Evolutionary conservation across 169 alveolate genomes (phyloP).

Genomic region (Eimeria falciformis): DNA sequence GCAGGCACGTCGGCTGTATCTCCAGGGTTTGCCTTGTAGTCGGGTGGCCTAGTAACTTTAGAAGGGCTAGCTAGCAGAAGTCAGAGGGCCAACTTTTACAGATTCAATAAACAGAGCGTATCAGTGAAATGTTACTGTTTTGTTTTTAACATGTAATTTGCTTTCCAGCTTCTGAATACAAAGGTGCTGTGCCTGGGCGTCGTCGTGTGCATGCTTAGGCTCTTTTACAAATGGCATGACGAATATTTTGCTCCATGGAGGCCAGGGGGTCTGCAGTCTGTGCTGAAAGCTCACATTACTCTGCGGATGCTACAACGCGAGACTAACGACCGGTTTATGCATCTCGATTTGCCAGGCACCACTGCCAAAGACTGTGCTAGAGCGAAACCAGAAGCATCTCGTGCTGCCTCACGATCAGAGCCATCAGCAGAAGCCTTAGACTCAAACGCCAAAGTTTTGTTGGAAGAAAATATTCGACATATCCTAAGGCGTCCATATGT

Average conservation of each 20-base stretch:
- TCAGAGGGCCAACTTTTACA: no score
- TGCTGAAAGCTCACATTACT: constrained; percentile 56
- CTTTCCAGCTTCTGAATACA: background rate
- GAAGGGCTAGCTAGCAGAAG: no score
- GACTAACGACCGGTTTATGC: constrained; percentile 50
- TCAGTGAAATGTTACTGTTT: background rate
- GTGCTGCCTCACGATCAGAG: no score
- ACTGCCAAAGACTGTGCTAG: background rate
- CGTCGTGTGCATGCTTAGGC: background rate
- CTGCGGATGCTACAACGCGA: constrained; percentile 67
- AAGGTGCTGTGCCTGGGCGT: background rate
- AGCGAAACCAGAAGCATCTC: background rate
- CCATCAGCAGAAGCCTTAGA: no score
- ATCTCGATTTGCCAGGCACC: background rate
- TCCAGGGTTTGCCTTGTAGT: background rate
- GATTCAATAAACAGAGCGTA: no score
- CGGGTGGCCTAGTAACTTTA: no score
- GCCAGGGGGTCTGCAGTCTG: constrained; percentile 70
- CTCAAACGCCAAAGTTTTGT: no score
- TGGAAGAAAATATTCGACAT: background rate
- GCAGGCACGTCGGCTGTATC: constrained; percentile 1
- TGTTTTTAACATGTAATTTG: background rate
- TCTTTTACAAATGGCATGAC: constrained; percentile 71
- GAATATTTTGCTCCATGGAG: constrained; percentile 66
- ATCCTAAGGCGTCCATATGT: background rate